Conservation (phyloP, 495 filamentous ascomycete genomes). For the Terfezia claveryi region DNA sequence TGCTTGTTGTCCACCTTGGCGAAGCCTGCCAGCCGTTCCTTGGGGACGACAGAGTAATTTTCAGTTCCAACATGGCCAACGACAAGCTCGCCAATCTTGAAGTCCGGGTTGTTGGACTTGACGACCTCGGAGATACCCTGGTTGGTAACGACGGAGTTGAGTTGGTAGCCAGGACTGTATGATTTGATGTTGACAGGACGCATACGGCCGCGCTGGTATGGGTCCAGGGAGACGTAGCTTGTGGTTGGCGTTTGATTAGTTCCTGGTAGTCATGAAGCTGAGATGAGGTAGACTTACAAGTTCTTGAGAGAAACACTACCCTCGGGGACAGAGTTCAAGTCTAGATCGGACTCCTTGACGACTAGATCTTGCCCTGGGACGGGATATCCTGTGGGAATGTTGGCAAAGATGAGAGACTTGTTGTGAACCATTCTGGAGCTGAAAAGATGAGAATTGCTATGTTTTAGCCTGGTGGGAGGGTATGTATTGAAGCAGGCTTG, state of each 20-base stretch:
- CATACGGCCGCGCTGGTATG: slow-evolving; percentile 63
- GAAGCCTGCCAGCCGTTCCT: slow-evolving; percentile 5
- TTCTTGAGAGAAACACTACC: slow-evolving; percentile 3
- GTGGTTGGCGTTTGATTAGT: slow-evolving; percentile 47
- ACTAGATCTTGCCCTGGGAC: too few relatives aligned
- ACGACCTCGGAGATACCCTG: slow-evolving; percentile 37
- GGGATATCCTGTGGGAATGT: too few relatives aligned
- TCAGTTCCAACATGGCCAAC: slow-evolving; percentile 35
- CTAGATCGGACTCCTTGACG: slow-evolving; percentile 35
- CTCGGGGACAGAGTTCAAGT: slow-evolving; percentile 54
- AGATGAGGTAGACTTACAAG: slow-evolving; percentile 32
- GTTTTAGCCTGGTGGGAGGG: too few relatives aligned
- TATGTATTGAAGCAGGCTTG: too few relatives aligned
- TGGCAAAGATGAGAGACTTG: slow-evolving; percentile 57
- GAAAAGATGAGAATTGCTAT: too few relatives aligned
- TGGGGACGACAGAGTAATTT: slow-evolving; percentile 33
- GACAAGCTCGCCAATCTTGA: slow-evolving; percentile 46
- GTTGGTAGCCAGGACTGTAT: slow-evolving; percentile 35
- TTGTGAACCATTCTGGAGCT: slow-evolving; percentile 32
- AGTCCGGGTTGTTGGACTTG: slow-evolving; percentile 38
- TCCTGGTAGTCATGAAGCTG: slow-evolving; percentile 34
- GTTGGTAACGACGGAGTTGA: slow-evolving; percentile 38
- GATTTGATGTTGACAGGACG: slow-evolving; percentile 30
- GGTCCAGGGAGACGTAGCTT: slow-evolving; percentile 67
- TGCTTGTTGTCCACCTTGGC: slow-evolving; percentile 36